Percentiles rank a stretch among this genome's conserved stretches.
Evolutionary conservation across 106 monocot species (phyloP).

Genomic region (Ottelia alismoides): DNA sequence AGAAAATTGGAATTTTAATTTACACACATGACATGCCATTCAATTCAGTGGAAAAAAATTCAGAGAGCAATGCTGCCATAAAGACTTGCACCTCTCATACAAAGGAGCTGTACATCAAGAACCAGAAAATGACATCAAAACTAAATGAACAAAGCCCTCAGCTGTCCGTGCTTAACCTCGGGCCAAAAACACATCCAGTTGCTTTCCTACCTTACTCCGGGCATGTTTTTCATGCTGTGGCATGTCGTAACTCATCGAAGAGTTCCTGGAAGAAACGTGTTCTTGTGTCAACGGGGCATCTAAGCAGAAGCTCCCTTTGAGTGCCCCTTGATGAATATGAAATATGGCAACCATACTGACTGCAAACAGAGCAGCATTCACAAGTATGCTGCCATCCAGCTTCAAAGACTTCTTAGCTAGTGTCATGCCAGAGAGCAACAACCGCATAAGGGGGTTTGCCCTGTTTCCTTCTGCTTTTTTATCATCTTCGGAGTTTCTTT

Average conservation of each 20-base stretch:
- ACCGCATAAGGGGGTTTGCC: slow-evolving; percentile 20
- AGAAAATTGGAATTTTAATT: too few species aligned
- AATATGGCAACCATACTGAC: slow-evolving; percentile 75
- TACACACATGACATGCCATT: too few species aligned
- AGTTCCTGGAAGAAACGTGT: slow-evolving; percentile 7
- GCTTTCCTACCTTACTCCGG: slow-evolving; percentile 11
- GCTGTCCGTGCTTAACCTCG: slow-evolving; percentile 31
- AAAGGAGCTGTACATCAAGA: background rate
- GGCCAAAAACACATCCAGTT: slow-evolving; percentile 58
- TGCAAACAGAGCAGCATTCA: slow-evolving; percentile 72
- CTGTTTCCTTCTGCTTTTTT: slow-evolving; percentile 7
- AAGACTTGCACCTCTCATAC: background rate
- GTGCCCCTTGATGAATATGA: slow-evolving; percentile 49
- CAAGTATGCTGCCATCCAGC: slow-evolving; percentile 30
- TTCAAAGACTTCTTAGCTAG: slow-evolving; percentile 42
- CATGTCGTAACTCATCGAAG: slow-evolving; percentile 1
- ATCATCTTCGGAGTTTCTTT: slow-evolving; percentile 11
- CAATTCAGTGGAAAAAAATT: too few species aligned
- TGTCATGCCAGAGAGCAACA: slow-evolving; percentile 42
- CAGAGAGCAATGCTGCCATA: too few species aligned
- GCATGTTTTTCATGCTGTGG: background rate
- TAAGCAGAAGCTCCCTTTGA: slow-evolving; percentile 9
- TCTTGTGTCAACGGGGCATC: slow-evolving; percentile 5
- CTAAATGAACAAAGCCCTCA: background rate
- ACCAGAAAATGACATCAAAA: too few species aligned